phyloP scores from a whole-genome alignment of 139 green algal genomes.

The Astrephomene gubernaculifera region DNA sequence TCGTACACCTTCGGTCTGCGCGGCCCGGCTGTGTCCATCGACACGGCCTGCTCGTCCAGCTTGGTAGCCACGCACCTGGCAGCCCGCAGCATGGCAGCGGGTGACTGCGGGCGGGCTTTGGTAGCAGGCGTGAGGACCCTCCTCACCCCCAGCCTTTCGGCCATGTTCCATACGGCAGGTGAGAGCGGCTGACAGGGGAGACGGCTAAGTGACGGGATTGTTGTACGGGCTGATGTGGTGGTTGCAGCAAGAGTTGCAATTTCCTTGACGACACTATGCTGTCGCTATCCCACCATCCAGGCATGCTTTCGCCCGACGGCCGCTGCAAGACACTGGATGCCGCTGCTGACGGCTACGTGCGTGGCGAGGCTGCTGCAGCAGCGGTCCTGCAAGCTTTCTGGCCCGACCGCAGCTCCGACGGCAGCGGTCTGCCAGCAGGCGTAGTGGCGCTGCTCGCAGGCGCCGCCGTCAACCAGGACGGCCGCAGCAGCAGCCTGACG shows the following conservation, averaged over 20 bases:
- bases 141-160: constrained; percentile 66
- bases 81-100: constrained; percentile 30
- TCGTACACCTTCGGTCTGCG: constrained; percentile 84
- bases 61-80: constrained; percentile 74
- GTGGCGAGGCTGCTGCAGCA: constrained; percentile 73
- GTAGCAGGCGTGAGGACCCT: constrained; percentile 66
- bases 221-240: too few species aligned
- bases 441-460: constrained; percentile 61
- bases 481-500: constrained; percentile 86
- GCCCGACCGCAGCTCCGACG: background rate
- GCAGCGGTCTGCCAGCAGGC: background rate
- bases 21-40: constrained; percentile 75
- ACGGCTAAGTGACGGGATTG: too few species aligned
- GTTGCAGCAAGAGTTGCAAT: too few species aligned
- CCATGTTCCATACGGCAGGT: constrained; percentile 71
- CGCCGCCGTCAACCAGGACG: constrained; percentile 91
- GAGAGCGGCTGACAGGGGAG: too few species aligned
- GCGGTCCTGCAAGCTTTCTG: constrained; percentile 40
- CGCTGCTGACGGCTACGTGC: constrained; percentile 85
- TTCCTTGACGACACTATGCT: too few species aligned
- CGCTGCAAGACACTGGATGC: constrained; percentile 88
- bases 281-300: too few species aligned
- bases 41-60: constrained; percentile 88
- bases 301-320: constrained; percentile 83
- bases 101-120: constrained; percentile 47